These are phyloP conservation scores for Atkinsonella texensis DNA, from an alignment of 2,329 filamentous ascomycete species.

Conservation along the genomic window DNA sequence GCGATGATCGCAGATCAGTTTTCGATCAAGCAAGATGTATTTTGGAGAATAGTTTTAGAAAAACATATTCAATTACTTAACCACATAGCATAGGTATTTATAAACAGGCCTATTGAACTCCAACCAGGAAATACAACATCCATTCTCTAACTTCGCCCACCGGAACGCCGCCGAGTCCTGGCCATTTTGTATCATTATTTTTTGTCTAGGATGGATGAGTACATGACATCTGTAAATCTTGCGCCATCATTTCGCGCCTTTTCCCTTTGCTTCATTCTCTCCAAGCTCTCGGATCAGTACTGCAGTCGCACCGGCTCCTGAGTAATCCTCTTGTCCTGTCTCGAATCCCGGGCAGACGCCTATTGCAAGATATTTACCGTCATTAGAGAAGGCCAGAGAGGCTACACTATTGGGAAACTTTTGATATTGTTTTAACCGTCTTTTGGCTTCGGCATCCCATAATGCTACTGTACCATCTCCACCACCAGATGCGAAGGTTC, in stretches of 20 bases:
- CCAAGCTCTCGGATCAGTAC: constrained; percentile 74
- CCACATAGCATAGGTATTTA: constrained; percentile 20
- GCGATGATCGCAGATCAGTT: too few species aligned
- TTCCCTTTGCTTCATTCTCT: constrained; percentile 80
- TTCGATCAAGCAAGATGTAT: too few species aligned
- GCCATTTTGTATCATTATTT: not conserved
- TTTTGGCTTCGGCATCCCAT: constrained; percentile 86
- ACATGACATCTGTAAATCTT: not conserved
- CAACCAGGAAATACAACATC: not conserved
- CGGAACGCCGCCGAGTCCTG: constrained; percentile 16
- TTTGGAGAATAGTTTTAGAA: too few species aligned
- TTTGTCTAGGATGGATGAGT: not conserved
- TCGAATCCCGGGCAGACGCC: constrained; percentile 81
- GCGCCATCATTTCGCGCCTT: constrained; percentile 50
- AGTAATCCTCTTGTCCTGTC: constrained; percentile 70
- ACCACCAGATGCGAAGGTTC: constrained; percentile 80
- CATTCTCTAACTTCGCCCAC: constrained; percentile 13
- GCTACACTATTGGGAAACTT: constrained; percentile 70
- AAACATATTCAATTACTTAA: too few species aligned
- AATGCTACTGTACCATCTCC: constrained; percentile 86
- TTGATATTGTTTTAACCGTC: constrained; percentile 80
- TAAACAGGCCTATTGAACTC: constrained; percentile 12
- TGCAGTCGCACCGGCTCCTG: constrained; percentile 58
- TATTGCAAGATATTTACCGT: constrained; percentile 69
- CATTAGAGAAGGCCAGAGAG: constrained; percentile 61